Evolutionary conservation across 1,139 yeast genomes (phyloP), one percentile per base, ranked within the genome.

Genomic region (Scheffersomyces segobiensis): DNA sequence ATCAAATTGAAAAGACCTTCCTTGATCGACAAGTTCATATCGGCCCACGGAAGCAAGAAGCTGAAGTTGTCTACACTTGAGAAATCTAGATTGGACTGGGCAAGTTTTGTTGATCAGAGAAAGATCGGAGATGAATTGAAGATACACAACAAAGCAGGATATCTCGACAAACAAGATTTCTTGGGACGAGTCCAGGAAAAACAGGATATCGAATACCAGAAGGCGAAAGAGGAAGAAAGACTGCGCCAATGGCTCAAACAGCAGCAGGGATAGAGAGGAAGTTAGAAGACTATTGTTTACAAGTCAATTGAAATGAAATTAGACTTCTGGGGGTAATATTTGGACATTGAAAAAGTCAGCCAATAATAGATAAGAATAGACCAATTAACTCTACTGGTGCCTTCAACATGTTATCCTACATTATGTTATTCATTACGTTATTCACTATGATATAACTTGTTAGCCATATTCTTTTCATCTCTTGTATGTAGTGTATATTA

Each of bases 1-100:
- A 74, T 74, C 56, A 80, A 75, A 65, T 68, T 91, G 60, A 92
- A 91, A 68, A 79, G 97, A 62, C 88, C 91, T 2, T 87, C 96
- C 6, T 75, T 93, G 53, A 79, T 93, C 39, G 98, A 92, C 65
- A 92, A 78, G 65, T 79, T 80, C 56, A 61, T 80, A 52, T 58
- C 69, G 3, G 57, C 72, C 0, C 69, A 68, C 47, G 76, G 78
- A 7, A 76, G 70, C 65, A 77, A 76, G 60, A 73, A 74, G 59
- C 86, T 87, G 53, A 93, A 93, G 71, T 79, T 96, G 61, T 91
- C 97, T 20, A 96, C 99, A 0, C 78, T 95, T 62, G 98, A 96
- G 71, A 95, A 95, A 72, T 91, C 97, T 2, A 81, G 97, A 61
- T 80, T 95, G 59, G 99, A 95, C 72, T 95, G 99, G 97, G 96